Evolutionary conservation across 2,329 filamentous ascomycete genomes (phyloP), one percentile per base, ranked within the genome.

Genomic region (Coleophoma eucalyptorum): DNA sequence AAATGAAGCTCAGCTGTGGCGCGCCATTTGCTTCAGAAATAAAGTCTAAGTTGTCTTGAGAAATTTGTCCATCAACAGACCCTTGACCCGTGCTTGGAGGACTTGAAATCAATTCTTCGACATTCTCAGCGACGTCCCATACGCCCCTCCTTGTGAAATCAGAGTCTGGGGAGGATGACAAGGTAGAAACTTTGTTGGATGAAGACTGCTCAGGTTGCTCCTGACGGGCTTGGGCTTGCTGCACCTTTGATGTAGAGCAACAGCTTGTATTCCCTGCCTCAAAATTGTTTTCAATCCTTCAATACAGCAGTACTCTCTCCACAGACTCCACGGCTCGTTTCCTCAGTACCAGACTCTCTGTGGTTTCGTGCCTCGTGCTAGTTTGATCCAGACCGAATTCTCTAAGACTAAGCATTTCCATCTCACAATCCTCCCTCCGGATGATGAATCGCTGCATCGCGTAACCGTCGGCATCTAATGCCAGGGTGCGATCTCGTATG

Each of bases 401-500:
- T 7, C 47, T 41, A 3, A 53, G 21, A 12, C 33, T 26, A 12
- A 55, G 48, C 44, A 53, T 48, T 13, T 48, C 43, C 20, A 51
- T 35, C 19, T 47, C 20, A 35, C 45, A 54, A 35, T 54, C 52
- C 37, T 54, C 52, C 34, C 5, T 49, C n/a, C 43, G 40, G 31
- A 54, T 51, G 16, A 26, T 43, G 20, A 43, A 43, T 13, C 42
- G 6, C 19, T 8, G 18, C 32, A 7, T 46, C n/a, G 5, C 12
- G 16, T 19, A 15, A 16, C 11, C 12, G 7, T 18, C 31, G 31
- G n/a, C 7, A 19, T 34, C 42, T 12, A 96, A 74, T 2, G 92
- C 90, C 56, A 96, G 90, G 41, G 96, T 78, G 43, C 90, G 86
- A 67, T 97, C 91, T 49, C 91, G 86, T 81, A 95, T 95, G 64